Evolutionary conservation across 2,329 filamentous ascomycete genomes (phyloP).

Genomic region (Trichophyton equinum): DNA sequence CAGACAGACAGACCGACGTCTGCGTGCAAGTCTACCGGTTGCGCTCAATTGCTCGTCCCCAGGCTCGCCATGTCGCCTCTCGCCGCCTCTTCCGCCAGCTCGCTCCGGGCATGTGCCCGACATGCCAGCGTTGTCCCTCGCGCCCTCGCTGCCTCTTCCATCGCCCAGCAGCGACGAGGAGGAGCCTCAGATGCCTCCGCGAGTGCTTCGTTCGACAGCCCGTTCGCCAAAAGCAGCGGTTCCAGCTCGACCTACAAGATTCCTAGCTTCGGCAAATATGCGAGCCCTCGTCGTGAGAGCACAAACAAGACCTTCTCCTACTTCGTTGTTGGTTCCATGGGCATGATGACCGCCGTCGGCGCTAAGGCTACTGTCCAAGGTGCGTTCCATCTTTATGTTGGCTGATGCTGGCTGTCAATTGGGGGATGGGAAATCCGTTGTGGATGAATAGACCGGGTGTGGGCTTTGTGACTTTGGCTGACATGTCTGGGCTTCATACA

Average conservation of each 20-base stretch:
- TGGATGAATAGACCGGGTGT: neutral
- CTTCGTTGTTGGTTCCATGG: conserved; percentile 97
- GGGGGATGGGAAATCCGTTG: neutral
- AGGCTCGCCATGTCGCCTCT: conserved; percentile 51
- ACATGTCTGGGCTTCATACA: conserved; percentile 32
- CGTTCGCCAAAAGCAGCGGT: conserved; percentile 42
- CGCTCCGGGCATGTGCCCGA: conserved; percentile 45
- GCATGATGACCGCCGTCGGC: conserved; percentile 78
- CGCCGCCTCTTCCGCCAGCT: conserved; percentile 52
- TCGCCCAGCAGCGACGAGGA: conserved; percentile 31
- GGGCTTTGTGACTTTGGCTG: conserved; percentile 13
- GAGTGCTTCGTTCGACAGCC: conserved; percentile 38
- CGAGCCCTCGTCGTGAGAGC: conserved; percentile 53
- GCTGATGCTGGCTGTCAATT: conserved; percentile 1
- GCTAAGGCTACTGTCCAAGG: conserved; percentile 98
- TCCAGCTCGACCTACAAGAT: conserved; percentile 52
- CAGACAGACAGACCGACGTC: neutral
- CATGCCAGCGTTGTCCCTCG: conserved; percentile 32
- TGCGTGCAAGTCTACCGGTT: conserved; percentile 11
- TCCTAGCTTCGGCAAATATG: conserved; percentile 82
- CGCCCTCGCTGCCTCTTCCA: conserved; percentile 25
- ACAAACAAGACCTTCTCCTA: conserved; percentile 85
- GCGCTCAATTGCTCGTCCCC: conserved; percentile 22
- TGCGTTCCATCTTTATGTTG: conserved; percentile 40
- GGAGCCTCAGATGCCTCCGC: conserved; percentile 22